Base-by-base conservation (phyloP, 2,329 filamentous ascomycete species). In the Albifimbria verrucaria region DNA sequence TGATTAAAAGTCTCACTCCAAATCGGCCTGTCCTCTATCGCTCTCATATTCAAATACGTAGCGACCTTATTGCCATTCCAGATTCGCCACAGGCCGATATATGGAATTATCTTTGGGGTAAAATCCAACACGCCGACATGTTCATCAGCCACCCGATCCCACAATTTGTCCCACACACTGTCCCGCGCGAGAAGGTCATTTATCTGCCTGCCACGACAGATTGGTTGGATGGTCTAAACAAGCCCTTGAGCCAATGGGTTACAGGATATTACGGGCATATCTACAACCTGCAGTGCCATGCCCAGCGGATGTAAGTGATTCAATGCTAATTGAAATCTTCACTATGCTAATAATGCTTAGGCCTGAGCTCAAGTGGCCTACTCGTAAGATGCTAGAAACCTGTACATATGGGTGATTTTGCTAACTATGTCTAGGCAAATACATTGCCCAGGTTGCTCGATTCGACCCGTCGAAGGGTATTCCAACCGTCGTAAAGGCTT, bases 401-500 rank as follows among this genome's bases (percentile, higher is more conserved):
- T 21, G 3, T 6, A 20, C 4, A 21, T n/a, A 32, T 4, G 18
- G 5, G 23, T 11, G 58, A 42, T 41, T 10, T 11, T 23, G 32
- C 54, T 53, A 46, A 52, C 53, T 75, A 44, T 18, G 12, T 47
- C 5, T 39, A 68, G 79, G 86, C 59, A 81, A 86, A 64, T 94
- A 92, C 68, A 90, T 94, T 60, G 80, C 88, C 6, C 90, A 94
- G 66, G 83, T 93, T 23, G 88, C 90, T 2, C 86, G 90, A 20
- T 94, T 94, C 65, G 90, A 94, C 59, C 90, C 90, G 0, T 85
- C 89, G 46, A 94, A 93, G 72, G 90, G 90, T 9, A 91, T 93
- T 42, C 83, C 87, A 0, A 87, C 89, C 49, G 87, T 92, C 7
- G 80, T 94, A 52, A 83, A 88, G 56, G 81, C 87, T 1, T 94